Percentiles rank a stretch among this genome's conserved stretches.
phyloP scores from a whole-genome alignment of 768 basidiomycete species.

The Boletus patriciae region DNA sequence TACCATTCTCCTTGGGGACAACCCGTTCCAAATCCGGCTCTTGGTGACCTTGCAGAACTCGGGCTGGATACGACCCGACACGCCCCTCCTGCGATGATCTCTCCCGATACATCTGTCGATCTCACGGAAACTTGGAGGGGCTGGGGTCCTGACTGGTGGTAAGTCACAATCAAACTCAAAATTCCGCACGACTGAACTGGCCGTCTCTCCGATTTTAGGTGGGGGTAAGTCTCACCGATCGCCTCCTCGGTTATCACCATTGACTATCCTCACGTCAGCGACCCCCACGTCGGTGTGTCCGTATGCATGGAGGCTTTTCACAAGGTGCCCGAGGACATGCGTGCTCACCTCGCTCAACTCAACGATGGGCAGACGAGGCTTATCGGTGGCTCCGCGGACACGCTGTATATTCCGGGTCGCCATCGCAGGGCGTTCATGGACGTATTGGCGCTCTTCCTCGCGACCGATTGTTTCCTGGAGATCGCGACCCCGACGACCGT shows the following conservation, averaged over 20 bases:
- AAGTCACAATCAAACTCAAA: conserved; percentile 4
- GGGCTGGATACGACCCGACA: conserved; percentile 29
- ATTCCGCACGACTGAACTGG: conserved; percentile 9
- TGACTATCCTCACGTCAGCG: conserved; percentile 25
- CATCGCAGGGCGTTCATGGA: conserved; percentile 43
- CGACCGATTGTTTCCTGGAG: conserved; percentile 50
- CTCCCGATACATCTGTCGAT: conserved; percentile 40
- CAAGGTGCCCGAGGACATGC: conserved; percentile 37
- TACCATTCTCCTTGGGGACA: conserved; percentile 50
- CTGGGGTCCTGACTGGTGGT: conserved; percentile 48
- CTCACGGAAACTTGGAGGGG: conserved; percentile 43
- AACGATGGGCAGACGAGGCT: conserved; percentile 38
- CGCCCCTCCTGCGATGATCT: conserved; percentile 41
- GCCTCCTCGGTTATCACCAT: not conserved
- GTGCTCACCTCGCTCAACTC: conserved; percentile 38
- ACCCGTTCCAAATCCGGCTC: conserved; percentile 42
- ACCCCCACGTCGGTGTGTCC: conserved; percentile 44
- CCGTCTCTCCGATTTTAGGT: conserved; percentile 30
- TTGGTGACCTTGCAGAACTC: conserved; percentile 16
- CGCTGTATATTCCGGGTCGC: conserved; percentile 47
- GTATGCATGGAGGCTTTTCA: conserved; percentile 45
- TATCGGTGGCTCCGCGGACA: conserved; percentile 50
- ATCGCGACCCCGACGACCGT: conserved; percentile 48
- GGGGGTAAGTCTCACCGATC: conserved; percentile 36
- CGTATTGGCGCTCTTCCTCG: conserved; percentile 43